Conservation (phyloP, 2,329 filamentous ascomycete genomes). For the Pseudogymnoascus sp. region DNA sequence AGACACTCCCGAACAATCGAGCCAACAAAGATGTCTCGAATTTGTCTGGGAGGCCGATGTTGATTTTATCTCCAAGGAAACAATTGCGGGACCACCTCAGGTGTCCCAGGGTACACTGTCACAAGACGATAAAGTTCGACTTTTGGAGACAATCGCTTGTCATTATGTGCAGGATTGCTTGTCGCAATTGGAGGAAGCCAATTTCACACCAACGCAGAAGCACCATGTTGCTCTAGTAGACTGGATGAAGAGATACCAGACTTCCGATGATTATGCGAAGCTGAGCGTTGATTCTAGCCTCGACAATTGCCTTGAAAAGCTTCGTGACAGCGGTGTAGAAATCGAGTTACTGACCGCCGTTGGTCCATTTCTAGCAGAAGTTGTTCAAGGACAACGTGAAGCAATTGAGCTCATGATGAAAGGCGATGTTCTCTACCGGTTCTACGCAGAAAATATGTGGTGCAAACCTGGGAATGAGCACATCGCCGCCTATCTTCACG, state of each 20-base stretch:
- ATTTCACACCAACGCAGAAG: not conserved
- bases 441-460: constrained; percentile 12
- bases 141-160: not conserved
- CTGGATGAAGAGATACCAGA: constrained; percentile 13
- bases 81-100: not conserved
- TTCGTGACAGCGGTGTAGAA: constrained; percentile 10
- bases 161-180: not conserved
- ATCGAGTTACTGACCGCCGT: constrained; percentile 8
- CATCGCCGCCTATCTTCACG: not conserved
- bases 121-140: not conserved
- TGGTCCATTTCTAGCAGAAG: constrained; percentile 10
- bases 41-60: constrained; percentile 9
- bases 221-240: constrained; percentile 5
- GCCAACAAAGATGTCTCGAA: not conserved
- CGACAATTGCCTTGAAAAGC: not conserved
- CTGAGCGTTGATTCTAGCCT: constrained; percentile 5
- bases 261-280: constrained; percentile 9
- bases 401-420: constrained; percentile 11
- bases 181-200: not conserved
- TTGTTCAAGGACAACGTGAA: constrained; percentile 11
- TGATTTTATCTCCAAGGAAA: not conserved
- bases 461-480: not conserved
- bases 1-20: not conserved
- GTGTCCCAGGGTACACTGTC: not conserved
- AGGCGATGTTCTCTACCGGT: constrained; percentile 9